These are phyloP conservation scores for Umbelopsis isabellina DNA, from an alignment of 192 early-diverging fungal species.

Conservation along the genomic window DNA sequence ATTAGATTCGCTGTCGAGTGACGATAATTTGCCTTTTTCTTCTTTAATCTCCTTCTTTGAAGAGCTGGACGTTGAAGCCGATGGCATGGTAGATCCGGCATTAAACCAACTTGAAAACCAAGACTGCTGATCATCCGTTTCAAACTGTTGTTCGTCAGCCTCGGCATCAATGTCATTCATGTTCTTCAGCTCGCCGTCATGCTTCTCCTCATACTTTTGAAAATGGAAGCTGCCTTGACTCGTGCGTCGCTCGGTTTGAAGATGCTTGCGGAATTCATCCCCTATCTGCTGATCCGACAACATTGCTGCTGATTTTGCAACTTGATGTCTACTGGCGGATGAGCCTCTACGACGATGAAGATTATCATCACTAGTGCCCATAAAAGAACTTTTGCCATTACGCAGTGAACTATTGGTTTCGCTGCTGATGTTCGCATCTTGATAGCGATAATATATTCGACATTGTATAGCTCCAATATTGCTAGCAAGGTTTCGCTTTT, in stretches of 20 bases:
- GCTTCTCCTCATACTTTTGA: constrained; percentile 18
- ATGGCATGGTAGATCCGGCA: neutral
- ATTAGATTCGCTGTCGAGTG: neutral
- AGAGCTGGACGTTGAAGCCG: neutral
- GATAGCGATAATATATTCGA: constrained; percentile 68
- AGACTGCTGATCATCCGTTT: constrained; percentile 2
- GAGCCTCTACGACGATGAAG: neutral
- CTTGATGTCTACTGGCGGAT: neutral
- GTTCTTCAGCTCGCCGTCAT: neutral
- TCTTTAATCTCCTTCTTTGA: neutral
- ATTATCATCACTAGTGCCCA: neutral
- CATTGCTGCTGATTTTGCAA: neutral
- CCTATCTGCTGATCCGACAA: constrained; percentile 10
- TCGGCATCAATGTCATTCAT: neutral
- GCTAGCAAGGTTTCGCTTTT: constrained; percentile 28
- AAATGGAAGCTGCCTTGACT: constrained; percentile 18
- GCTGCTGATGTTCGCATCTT: constrained; percentile 36
- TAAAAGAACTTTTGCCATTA: neutral
- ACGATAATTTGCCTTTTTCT: neutral
- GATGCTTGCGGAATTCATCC: constrained; percentile 13
- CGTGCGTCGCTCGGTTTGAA: constrained; percentile 17
- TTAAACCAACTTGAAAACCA: constrained; percentile 22
- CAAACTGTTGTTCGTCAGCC: neutral
- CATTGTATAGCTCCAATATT: constrained; percentile 73
- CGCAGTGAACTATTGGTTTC: too few relatives aligned